These are phyloP conservation scores for Tieghemostelium lacteum DNA, from an alignment of 78 protist species.

Conservation along the genomic window DNA sequence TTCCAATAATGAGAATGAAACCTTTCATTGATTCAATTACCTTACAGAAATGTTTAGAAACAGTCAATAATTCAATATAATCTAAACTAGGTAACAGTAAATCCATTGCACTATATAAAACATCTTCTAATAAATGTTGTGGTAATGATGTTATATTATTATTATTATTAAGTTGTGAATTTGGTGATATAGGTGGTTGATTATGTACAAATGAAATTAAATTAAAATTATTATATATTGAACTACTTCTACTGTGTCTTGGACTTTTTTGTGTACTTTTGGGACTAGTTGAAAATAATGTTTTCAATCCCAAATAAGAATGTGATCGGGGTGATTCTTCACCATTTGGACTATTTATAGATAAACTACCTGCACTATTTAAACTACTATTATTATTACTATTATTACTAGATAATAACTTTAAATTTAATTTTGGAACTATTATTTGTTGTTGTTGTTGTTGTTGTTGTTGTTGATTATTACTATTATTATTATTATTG, in stretches of 20 bases:
- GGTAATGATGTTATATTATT: background rate
- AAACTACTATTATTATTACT: background rate
- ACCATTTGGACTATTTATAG: background rate
- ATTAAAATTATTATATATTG: no score
- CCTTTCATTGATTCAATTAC: constrained; percentile 24
- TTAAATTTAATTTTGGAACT: no score
- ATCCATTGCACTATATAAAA: background rate
- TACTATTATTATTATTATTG: no score
- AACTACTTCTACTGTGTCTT: background rate
- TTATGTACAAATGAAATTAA: no score
- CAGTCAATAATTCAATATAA: constrained; percentile 17
- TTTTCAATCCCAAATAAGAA: constrained; percentile 12
- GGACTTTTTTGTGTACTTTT: background rate
- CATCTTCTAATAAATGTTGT: constrained; percentile 15
- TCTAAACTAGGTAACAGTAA: constrained; percentile 13
- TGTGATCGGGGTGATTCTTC: background rate
- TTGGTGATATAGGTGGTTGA: no score
- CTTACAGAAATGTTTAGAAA: constrained; percentile 7
- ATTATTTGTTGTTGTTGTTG: no score
- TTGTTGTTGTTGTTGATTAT: no score
- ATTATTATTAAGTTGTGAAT: no score
- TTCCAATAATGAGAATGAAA: constrained; percentile 11
- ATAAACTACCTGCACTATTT: background rate
- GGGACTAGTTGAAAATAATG: constrained; percentile 11
- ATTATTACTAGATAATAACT: no score